A percentile compares a stretch with the other conserved stretches of the same genome.
phyloP scores from a whole-genome alignment of 179 eudicot genomes.

The Beta corolliflora region DNA sequence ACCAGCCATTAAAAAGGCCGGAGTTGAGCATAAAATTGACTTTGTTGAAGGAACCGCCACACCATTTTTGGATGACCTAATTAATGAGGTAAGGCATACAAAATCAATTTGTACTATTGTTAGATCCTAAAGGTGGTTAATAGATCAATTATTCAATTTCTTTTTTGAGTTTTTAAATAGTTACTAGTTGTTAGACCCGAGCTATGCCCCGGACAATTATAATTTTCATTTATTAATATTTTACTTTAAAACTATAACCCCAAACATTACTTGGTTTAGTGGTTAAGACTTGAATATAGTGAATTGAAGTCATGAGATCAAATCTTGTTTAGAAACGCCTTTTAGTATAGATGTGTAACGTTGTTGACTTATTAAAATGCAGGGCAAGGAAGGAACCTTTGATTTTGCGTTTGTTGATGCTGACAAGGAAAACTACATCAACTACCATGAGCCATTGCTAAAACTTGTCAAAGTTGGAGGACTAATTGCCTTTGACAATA shows the following conservation, averaged over 20 bases:
- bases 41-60: constrained; percentile 21
- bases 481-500: constrained; percentile 35
- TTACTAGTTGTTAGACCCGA: too few species aligned
- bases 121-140: not conserved
- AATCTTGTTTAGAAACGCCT: too few species aligned
- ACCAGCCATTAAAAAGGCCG: constrained; percentile 42
- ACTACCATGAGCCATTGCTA: constrained; percentile 43
- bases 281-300: too few species aligned
- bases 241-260: too few species aligned
- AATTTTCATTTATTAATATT: too few species aligned
- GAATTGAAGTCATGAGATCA: too few species aligned
- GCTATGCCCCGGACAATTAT: too few species aligned
- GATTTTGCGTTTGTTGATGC: constrained; percentile 58
- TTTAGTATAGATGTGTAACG: not conserved
- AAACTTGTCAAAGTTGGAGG: constrained; percentile 52
- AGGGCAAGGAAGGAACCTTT: constrained; percentile 38
- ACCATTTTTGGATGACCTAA: constrained; percentile 23
- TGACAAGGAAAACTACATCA: constrained; percentile 44
- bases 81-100: not conserved
- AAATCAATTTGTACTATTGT: not conserved
- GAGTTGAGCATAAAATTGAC: constrained; percentile 36
- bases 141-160: not conserved
- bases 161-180: too few species aligned
- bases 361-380: not conserved
- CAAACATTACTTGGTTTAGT: too few species aligned